Evolutionary conservation across 1,284 basidiomycete species (phyloP).

Genomic region (Athelia psychrophila): DNA sequence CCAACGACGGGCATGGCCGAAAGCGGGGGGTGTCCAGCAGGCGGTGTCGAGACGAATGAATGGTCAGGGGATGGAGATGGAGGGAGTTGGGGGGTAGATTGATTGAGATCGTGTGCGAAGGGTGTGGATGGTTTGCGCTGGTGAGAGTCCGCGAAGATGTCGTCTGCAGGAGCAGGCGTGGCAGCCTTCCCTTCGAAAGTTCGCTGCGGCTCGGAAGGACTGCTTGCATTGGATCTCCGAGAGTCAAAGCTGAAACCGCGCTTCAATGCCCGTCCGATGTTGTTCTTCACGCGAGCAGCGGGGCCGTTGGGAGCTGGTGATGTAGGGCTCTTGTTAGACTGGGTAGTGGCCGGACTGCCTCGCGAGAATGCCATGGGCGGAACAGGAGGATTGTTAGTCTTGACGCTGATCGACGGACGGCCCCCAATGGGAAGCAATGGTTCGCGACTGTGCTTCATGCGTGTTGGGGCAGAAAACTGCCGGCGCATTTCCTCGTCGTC

Average conservation of each 20-base stretch:
- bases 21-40: constrained; percentile 34
- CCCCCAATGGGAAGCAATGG: constrained; percentile 55
- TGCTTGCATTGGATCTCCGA: constrained; percentile 16
- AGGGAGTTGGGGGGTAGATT: constrained; percentile 21
- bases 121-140: neutral
- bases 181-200: constrained; percentile 1
- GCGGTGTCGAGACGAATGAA: constrained; percentile 36
- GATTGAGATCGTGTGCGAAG: neutral
- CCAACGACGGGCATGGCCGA: constrained; percentile 44
- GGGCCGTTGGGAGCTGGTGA: constrained; percentile 25
- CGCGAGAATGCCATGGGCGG: neutral
- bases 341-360: neutral
- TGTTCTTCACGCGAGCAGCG: constrained; percentile 44
- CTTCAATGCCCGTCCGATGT: constrained; percentile 53
- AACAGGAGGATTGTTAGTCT: constrained; percentile 11
- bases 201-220: constrained; percentile 8
- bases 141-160: neutral
- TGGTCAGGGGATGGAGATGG: constrained; percentile 32
- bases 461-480: neutral
- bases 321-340: constrained; percentile 5
- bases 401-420: constrained; percentile 12
- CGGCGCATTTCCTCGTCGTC: neutral
- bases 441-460: constrained; percentile 58
- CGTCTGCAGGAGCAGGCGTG: neutral
- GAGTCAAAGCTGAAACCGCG: constrained; percentile 58